A percentile compares a stretch with the other conserved stretches of the same genome.
Conservation (phyloP, 1,284 basidiomycete genomes). For the Cystobasidiaceae sp. region DNA sequence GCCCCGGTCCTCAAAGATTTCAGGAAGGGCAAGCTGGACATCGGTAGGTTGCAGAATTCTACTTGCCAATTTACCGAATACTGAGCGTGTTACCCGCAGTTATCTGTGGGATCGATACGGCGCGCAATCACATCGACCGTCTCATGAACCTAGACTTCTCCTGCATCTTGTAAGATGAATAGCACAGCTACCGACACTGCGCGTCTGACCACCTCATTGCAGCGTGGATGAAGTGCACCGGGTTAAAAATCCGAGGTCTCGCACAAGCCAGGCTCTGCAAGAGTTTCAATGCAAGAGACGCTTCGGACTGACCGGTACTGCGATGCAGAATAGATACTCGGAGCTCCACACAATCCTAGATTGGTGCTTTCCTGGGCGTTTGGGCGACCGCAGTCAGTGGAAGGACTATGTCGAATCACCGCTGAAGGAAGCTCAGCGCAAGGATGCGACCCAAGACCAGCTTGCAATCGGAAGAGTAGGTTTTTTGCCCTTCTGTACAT, state of each 20-base stretch:
- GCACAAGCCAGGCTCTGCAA: conserved; percentile 61
- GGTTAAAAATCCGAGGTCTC: conserved; percentile 63
- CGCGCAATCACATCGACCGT: conserved; percentile 60
- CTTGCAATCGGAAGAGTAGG: conserved; percentile 53
- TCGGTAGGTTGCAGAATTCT: conserved; percentile 53
- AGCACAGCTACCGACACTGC: conserved; percentile 48
- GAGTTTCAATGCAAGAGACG: conserved; percentile 59
- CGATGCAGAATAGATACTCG: conserved; percentile 76
- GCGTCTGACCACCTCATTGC: conserved; percentile 57
- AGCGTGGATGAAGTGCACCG: conserved; percentile 79
- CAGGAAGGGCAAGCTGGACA: conserved; percentile 53
- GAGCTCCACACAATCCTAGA: conserved; percentile 78
- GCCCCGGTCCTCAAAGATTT: conserved; percentile 61
- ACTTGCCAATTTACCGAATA: conserved; percentile 32
- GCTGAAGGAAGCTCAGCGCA: conserved; percentile 59
- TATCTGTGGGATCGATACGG: conserved; percentile 64
- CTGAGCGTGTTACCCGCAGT: conserved; percentile 52
- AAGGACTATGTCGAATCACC: conserved; percentile 61
- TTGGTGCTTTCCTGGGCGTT: conserved; percentile 66
- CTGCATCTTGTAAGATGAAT: conserved; percentile 33
- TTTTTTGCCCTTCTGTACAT: conserved; percentile 49
- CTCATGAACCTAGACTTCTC: conserved; percentile 55
- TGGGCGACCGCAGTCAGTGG: conserved; percentile 67
- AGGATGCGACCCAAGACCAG: conserved; percentile 59
- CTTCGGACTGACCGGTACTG: conserved; percentile 72